Conservation (phyloP, 306 rosid genomes). For the Prunus mira region DNA sequence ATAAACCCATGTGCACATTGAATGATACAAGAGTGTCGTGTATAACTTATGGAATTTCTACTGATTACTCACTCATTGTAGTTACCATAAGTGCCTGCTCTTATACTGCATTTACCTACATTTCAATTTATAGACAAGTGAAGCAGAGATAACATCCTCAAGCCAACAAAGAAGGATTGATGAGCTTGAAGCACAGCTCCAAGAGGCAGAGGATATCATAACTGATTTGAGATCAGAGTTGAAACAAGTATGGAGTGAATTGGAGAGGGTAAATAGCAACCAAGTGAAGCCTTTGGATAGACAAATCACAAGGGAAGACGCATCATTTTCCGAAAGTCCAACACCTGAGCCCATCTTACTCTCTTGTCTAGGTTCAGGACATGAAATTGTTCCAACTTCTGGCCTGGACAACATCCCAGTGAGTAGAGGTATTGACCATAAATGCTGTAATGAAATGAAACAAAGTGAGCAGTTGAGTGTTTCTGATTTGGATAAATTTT, state of each 20-base stretch:
- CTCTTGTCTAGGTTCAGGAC: slow-evolving; percentile 26
- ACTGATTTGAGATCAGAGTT: slow-evolving; percentile 67
- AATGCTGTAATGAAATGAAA: slow-evolving; percentile 22
- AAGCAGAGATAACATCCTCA: slow-evolving; percentile 46
- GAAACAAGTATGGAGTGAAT: slow-evolving; percentile 34
- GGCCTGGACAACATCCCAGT: slow-evolving; percentile 23
- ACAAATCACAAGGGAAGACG: slow-evolving; percentile 21
- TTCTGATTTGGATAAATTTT: slow-evolving; percentile 36
- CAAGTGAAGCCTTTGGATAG: slow-evolving; percentile 31
- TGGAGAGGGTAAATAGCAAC: slow-evolving; percentile 45
- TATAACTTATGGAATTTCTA: not conserved
- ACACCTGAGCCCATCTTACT: slow-evolving; percentile 15
- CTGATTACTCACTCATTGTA: not conserved
- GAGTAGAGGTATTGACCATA: slow-evolving; percentile 22
- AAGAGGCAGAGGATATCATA: slow-evolving; percentile 72
- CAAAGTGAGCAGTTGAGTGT: slow-evolving; percentile 27
- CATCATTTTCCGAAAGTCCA: slow-evolving; percentile 22
- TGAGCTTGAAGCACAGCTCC: slow-evolving; percentile 71
- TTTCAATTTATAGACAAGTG: slow-evolving; percentile 44
- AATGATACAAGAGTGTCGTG: not conserved
- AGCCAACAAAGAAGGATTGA: slow-evolving; percentile 47
- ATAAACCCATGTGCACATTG: not conserved
- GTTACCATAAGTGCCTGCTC: not conserved
- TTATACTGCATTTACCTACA: not conserved
- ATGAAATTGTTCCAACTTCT: slow-evolving; percentile 28